Conservation (phyloP, 345 rosid species). For the Leavenworthia alabamica region DNA sequence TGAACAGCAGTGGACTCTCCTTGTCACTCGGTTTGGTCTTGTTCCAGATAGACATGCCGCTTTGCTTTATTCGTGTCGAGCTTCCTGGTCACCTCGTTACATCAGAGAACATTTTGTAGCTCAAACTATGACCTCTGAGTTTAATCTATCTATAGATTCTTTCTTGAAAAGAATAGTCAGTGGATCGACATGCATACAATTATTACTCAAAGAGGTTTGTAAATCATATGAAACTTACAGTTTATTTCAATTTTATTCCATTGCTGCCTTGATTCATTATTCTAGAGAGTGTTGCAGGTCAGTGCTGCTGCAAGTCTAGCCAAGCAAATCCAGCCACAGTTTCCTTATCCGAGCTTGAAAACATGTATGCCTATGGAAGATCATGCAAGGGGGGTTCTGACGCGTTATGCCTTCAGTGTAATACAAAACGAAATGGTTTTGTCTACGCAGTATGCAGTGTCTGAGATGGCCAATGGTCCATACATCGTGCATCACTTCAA, state of each 20-base stretch:
- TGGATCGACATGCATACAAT: conserved; percentile 59
- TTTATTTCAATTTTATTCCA: not conserved
- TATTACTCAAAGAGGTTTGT: conserved; percentile 78
- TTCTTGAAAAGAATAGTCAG: conserved; percentile 53
- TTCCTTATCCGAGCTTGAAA: conserved; percentile 48
- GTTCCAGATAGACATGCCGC: conserved; percentile 68
- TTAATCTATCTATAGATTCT: conserved; percentile 49
- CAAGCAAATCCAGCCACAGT: conserved; percentile 33
- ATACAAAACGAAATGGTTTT: conserved; percentile 72
- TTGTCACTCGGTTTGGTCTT: conserved; percentile 72
- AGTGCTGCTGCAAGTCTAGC: conserved; percentile 42
- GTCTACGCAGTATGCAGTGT: conserved; percentile 63
- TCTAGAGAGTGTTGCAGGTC: conserved; percentile 43
- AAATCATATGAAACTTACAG: not conserved
- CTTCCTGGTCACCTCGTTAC: conserved; percentile 61
- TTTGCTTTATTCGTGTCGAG: conserved; percentile 58
- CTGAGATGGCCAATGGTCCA: conserved; percentile 83
- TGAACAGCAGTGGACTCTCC: conserved; percentile 69
- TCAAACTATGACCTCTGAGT: conserved; percentile 58
- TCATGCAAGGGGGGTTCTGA: conserved; percentile 64
- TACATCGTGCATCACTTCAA: conserved; percentile 64
- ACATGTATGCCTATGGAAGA: conserved; percentile 85
- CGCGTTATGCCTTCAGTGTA: conserved; percentile 69
- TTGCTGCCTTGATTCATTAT: conserved; percentile 12
- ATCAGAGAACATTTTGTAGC: conserved; percentile 65